Evolutionary conservation across 2,329 filamentous ascomycete species (phyloP).

Genomic region (Beauveria scarabaeidicola): DNA sequence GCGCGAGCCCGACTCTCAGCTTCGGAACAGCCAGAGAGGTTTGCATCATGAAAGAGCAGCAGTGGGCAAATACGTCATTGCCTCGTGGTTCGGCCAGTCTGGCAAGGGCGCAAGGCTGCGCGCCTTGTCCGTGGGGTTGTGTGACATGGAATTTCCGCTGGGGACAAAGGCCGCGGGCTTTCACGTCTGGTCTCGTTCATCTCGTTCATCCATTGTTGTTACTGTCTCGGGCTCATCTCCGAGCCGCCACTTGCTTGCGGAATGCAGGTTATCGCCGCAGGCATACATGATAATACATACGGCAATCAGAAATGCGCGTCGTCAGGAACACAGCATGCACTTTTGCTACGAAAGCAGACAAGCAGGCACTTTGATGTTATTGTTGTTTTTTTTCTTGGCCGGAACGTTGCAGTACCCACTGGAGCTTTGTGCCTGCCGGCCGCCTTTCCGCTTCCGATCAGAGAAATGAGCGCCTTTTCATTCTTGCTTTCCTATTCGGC

Average conservation of each 20-base stretch:
- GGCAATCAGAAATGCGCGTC: background rate
- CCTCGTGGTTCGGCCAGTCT: background rate
- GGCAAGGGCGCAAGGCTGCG: background rate
- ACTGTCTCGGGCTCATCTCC: slow-evolving; percentile 8
- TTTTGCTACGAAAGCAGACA: background rate
- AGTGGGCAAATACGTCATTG: slow-evolving; percentile 1
- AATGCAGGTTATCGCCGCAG: background rate
- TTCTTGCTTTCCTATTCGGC: slow-evolving; percentile 3
- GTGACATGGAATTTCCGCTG: background rate
- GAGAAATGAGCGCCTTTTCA: background rate
- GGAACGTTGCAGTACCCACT: slow-evolving; percentile 3
- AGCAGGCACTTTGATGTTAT: background rate
- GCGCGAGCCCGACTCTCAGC: slow-evolving; percentile 7
- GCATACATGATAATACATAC: background rate
- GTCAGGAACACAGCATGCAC: background rate
- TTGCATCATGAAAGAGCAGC: background rate
- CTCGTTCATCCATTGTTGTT: background rate
- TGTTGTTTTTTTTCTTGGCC: background rate
- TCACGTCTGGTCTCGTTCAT: background rate
- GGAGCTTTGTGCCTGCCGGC: background rate
- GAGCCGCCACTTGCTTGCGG: background rate
- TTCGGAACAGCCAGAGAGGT: background rate
- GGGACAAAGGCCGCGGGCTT: background rate
- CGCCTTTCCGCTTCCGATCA: slow-evolving; percentile 10
- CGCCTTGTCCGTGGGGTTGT: background rate